Conservation (phyloP, 1,284 basidiomycete genomes). For the Cerrena zonata region DNA sequence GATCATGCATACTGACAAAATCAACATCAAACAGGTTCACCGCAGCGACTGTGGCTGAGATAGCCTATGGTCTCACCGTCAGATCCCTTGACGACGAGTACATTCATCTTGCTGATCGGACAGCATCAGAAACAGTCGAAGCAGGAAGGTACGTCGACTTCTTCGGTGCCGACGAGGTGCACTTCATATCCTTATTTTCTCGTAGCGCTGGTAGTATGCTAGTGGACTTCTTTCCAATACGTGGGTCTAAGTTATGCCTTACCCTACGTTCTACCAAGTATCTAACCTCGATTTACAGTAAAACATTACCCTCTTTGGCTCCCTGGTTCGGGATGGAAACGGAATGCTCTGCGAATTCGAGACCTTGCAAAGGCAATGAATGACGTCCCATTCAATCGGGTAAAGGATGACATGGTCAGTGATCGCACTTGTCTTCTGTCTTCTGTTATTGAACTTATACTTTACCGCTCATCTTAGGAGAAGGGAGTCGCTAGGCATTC, state of each 20-base stretch:
- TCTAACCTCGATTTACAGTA: conserved; percentile 11
- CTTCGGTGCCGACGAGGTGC: not conserved
- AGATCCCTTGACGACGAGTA: conserved; percentile 17
- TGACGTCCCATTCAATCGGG: conserved; percentile 23
- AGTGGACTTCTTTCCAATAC: conserved; percentile 20
- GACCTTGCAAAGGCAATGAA: conserved; percentile 14
- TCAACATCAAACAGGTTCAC: conserved; percentile 13
- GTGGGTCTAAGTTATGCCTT: conserved; percentile 7
- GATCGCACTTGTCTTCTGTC: not conserved
- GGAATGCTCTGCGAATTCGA: conserved; percentile 16
- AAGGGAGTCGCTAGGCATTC: conserved; percentile 21
- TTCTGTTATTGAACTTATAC: not conserved
- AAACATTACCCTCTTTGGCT: conserved; percentile 22
- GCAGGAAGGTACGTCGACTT: conserved; percentile 13
- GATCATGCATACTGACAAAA: not conserved
- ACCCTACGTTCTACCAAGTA: not conserved
- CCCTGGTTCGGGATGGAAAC: conserved; percentile 25
- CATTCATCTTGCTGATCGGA: conserved; percentile 18
- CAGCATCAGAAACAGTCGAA: conserved; percentile 15
- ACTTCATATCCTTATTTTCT: not conserved
- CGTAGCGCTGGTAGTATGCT: conserved; percentile 18
- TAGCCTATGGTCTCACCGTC: conserved; percentile 22
- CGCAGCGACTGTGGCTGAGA: conserved; percentile 18
- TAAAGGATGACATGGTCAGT: conserved; percentile 21
- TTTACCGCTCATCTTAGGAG: conserved; percentile 9